A percentile compares a stretch with the other conserved stretches of the same genome.
These are phyloP conservation scores for Backusella sp. DNA, from an alignment of 192 early-diverging fungal species.

Conservation along the genomic window DNA sequence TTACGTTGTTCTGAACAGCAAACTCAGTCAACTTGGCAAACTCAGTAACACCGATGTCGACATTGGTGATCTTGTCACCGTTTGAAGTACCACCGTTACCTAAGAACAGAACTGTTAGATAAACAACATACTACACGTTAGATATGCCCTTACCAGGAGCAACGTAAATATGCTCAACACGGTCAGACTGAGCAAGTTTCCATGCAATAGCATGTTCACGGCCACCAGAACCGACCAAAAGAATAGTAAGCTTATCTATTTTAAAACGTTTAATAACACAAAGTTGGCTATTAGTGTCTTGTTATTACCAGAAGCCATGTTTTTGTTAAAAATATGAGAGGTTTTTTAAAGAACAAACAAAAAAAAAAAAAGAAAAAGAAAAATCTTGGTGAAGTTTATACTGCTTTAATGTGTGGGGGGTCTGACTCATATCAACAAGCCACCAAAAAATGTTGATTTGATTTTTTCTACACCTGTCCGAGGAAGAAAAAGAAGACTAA, in stretches of 20 bases:
- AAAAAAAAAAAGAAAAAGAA: background rate
- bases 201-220: slow-evolving; percentile 96
- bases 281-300: no score
- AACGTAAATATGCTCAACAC: slow-evolving; percentile 83
- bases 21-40: slow-evolving; percentile 78
- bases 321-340: background rate
- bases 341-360: background rate
- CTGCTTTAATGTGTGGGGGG: background rate
- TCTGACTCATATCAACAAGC: slow-evolving; percentile 13
- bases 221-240: slow-evolving; percentile 93
- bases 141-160: slow-evolving; percentile 71
- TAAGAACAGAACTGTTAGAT: slow-evolving; percentile 25
- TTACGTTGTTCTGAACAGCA: slow-evolving; percentile 74
- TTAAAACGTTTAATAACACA: no score
- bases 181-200: slow-evolving; percentile 77
- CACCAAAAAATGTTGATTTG: slow-evolving; percentile 1
- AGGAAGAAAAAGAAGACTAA: background rate
- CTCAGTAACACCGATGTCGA: slow-evolving; percentile 67
- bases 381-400: background rate
- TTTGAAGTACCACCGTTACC: slow-evolving; percentile 93
- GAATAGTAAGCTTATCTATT: slow-evolving; percentile 59
- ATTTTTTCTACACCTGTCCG: background rate
- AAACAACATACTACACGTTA: background rate
- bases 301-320: background rate
- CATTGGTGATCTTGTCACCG: slow-evolving; percentile 77